These are phyloP conservation scores for Fusarium hostae DNA, from an alignment of 2,329 filamentous ascomycete species.

Conservation along the genomic window DNA sequence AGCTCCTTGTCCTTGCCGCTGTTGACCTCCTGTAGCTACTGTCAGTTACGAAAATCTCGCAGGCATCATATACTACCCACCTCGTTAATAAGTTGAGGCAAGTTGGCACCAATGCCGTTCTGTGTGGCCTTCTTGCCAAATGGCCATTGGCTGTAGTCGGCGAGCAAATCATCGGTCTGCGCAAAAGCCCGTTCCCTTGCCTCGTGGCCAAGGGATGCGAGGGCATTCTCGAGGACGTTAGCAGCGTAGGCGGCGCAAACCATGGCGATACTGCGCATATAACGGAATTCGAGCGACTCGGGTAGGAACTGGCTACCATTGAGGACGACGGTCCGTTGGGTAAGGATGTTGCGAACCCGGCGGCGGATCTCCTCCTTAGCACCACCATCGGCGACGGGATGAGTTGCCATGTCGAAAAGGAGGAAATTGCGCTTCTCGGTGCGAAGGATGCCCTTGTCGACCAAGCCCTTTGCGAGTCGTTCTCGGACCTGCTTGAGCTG, in stretches of 20 bases:
- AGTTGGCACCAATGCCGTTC: slow-evolving; percentile 89
- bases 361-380: slow-evolving; percentile 97
- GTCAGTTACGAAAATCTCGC: slow-evolving; percentile 25
- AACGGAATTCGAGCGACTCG: slow-evolving; percentile 93
- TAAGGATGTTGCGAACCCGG: slow-evolving; percentile 91
- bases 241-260: slow-evolving; percentile 98
- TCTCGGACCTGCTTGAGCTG: slow-evolving; percentile 99
- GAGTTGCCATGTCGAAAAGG: slow-evolving; percentile 99
- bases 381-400: slow-evolving; percentile 94
- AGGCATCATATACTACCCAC: slow-evolving; percentile 52
- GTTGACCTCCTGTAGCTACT: slow-evolving; percentile 73
- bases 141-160: slow-evolving; percentile 97
- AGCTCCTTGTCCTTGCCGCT: slow-evolving; percentile 92
- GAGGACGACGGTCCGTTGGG: slow-evolving; percentile 92
- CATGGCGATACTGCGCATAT: slow-evolving; percentile 92
- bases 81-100: slow-evolving; percentile 87
- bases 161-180: slow-evolving; percentile 94
- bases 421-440: slow-evolving; percentile 99
- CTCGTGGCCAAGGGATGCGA: slow-evolving; percentile 93
- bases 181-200: slow-evolving; percentile 93
- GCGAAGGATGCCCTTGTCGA: slow-evolving; percentile 97
- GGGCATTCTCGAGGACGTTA: slow-evolving; percentile 97
- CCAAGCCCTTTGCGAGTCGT: slow-evolving; percentile 93
- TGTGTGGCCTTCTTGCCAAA: slow-evolving; percentile 85
- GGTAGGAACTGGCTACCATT: slow-evolving; percentile 88